Percentiles rank a stretch among this genome's conserved stretches.
Evolutionary conservation across 345 rosid species (phyloP).

Genomic region (Kernera saxatilis): DNA sequence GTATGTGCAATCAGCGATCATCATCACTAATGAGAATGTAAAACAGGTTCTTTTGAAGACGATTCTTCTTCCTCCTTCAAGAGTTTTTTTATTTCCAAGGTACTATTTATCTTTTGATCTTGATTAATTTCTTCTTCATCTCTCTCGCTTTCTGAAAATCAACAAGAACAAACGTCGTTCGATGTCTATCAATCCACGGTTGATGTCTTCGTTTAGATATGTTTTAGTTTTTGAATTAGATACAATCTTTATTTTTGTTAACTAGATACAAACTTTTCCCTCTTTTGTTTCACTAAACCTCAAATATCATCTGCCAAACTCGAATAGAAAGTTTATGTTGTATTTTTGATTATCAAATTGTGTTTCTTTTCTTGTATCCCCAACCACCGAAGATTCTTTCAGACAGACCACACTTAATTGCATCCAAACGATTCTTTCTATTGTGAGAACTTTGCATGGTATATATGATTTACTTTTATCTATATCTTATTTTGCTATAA

Average conservation of each 20-base stretch:
- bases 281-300: not conserved
- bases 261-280: not conserved
- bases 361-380: not conserved
- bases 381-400: not conserved
- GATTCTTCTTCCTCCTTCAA: constrained; percentile 4
- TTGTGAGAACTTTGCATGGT: not conserved
- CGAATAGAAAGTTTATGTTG: not conserved
- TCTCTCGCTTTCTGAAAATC: not conserved
- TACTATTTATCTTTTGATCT: not conserved
- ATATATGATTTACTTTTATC: not conserved
- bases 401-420: not conserved
- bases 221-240: not conserved
- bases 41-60: constrained; percentile 8
- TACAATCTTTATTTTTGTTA: no score
- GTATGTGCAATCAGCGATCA: not conserved
- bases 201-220: not conserved
- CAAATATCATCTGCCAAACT: not conserved
- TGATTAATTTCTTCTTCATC: not conserved
- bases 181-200: not conserved
- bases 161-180: not conserved
- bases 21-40: constrained; percentile 11
- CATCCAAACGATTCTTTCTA: not conserved
- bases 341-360: not conserved
- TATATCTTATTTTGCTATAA: not conserved
- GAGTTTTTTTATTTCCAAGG: constrained; percentile 8